phyloP scores from a whole-genome alignment of 495 filamentous ascomycete species.

The Aspergillus haitiensis region DNA sequence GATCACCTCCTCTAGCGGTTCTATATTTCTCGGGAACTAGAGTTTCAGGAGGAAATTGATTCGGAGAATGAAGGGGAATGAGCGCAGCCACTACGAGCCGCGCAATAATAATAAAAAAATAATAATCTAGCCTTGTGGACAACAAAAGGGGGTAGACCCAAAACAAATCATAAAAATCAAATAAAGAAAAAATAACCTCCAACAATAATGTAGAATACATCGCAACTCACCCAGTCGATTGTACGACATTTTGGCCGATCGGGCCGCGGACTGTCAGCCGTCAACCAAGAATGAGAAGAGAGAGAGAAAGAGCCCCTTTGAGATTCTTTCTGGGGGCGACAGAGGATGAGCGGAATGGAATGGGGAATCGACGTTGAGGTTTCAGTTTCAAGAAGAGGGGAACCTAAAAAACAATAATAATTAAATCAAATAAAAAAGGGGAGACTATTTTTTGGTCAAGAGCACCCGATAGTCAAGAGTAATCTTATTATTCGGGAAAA shows the following conservation, averaged over 20 bases:
- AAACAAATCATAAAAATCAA: no score
- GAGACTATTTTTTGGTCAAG: constrained; percentile 7
- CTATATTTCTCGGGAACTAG: constrained; percentile 19
- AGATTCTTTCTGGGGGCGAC: constrained; percentile 23
- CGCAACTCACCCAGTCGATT: constrained; percentile 67
- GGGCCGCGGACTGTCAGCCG: constrained; percentile 26
- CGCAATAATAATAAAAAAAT: constrained; percentile 12
- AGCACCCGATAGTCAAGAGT: no score
- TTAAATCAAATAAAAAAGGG: constrained; percentile 1
- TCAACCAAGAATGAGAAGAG: constrained; percentile 22
- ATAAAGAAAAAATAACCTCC: no score
- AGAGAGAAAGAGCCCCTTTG: constrained; percentile 21
- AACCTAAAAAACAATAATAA: not conserved
- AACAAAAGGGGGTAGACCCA: not conserved
- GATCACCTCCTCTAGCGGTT: not conserved
- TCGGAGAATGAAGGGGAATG: constrained; percentile 25
- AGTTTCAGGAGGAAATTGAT: constrained; percentile 28
- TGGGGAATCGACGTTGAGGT: constrained; percentile 23
- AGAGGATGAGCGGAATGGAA: constrained; percentile 33
- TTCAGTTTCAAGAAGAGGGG: constrained; percentile 3
- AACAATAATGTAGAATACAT: constrained; percentile 23
- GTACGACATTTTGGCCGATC: constrained; percentile 52
- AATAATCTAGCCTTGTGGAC: not conserved
- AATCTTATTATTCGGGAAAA: no score
- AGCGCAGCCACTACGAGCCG: constrained; percentile 21